Evolutionary conservation across 2,329 filamentous ascomycete species (phyloP).

Genomic region (Talaromyces islandicus): DNA sequence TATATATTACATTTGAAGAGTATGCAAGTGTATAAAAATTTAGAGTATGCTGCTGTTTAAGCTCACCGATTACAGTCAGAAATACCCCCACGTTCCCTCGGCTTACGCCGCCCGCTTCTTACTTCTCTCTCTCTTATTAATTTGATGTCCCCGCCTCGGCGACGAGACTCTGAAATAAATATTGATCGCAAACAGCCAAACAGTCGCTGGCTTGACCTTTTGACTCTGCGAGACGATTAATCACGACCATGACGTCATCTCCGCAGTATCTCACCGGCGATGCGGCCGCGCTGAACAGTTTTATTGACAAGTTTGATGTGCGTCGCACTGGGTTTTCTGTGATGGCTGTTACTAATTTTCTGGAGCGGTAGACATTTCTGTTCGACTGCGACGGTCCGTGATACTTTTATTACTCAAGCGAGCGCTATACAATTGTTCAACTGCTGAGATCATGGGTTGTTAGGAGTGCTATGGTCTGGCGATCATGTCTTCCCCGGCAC

Average conservation of each 20-base stretch:
- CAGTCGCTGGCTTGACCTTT: neutral
- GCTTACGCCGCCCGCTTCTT: constrained; percentile 2
- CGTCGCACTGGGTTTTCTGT: constrained; percentile 31
- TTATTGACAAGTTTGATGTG: constrained; percentile 89
- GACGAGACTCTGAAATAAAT: neutral
- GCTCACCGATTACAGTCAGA: neutral
- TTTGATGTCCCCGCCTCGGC: constrained; percentile 7
- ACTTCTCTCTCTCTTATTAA: constrained; percentile 11
- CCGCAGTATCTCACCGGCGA: constrained; percentile 71
- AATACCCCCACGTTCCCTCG: neutral
- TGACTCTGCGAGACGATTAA: neutral
- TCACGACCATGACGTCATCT: constrained; percentile 7
- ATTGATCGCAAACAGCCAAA: neutral
- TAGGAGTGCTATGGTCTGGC: constrained; percentile 94
- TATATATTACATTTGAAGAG: neutral
- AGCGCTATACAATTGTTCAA: constrained; percentile 15
- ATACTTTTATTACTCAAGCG: neutral
- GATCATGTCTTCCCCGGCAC: constrained; percentile 82
- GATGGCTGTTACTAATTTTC: constrained; percentile 15
- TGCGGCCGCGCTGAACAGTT: constrained; percentile 67
- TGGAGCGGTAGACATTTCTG: constrained; percentile 64
- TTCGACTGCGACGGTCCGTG: constrained; percentile 91
- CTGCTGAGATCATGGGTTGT: constrained; percentile 31
- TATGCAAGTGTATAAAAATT: neutral
- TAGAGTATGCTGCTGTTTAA: neutral